A percentile compares a stretch with the other conserved stretches of the same genome.
Conservation (phyloP, 177 flowering plant genomes). For the Vitis hybrid region DNA sequence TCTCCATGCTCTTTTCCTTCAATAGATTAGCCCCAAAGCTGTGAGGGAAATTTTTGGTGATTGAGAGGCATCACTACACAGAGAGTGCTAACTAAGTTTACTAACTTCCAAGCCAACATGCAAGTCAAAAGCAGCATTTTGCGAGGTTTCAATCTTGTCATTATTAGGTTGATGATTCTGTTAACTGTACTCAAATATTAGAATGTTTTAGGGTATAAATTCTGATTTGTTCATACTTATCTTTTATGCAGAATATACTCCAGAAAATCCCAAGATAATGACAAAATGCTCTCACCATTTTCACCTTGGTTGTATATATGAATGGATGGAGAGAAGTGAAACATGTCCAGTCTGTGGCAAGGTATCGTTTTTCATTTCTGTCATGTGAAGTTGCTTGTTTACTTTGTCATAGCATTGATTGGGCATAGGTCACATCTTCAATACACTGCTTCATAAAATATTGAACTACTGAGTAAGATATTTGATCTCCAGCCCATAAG, state of each 20-base stretch:
- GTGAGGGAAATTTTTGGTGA: not conserved
- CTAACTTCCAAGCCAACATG: not conserved
- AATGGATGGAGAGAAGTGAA: conserved; percentile 98
- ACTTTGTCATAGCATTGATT: too few relatives aligned
- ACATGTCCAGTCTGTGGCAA: conserved; percentile 94
- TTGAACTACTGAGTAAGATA: too few relatives aligned
- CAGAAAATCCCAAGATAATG: conserved; percentile 82
- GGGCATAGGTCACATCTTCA: too few relatives aligned
- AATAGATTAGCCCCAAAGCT: not conserved
- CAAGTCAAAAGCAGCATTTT: not conserved
- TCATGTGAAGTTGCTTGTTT: not conserved
- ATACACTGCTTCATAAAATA: too few relatives aligned
- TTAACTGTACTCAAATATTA: too few relatives aligned
- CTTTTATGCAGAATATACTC: conserved; percentile 67
- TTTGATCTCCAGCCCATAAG: too few relatives aligned
- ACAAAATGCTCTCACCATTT: conserved; percentile 87
- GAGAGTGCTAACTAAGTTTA: not conserved
- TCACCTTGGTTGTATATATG: conserved; percentile 94
- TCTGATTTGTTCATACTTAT: not conserved
- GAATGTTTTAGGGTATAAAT: not conserved
- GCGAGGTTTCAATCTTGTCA: not conserved
- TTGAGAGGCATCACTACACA: not conserved
- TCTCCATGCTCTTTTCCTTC: not conserved
- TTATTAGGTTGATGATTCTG: too few relatives aligned
- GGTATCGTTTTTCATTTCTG: conserved; percentile 39